Evolutionary conservation across 2,329 filamentous ascomycete genomes (phyloP).

Genomic region (Exophiala spinifera): DNA sequence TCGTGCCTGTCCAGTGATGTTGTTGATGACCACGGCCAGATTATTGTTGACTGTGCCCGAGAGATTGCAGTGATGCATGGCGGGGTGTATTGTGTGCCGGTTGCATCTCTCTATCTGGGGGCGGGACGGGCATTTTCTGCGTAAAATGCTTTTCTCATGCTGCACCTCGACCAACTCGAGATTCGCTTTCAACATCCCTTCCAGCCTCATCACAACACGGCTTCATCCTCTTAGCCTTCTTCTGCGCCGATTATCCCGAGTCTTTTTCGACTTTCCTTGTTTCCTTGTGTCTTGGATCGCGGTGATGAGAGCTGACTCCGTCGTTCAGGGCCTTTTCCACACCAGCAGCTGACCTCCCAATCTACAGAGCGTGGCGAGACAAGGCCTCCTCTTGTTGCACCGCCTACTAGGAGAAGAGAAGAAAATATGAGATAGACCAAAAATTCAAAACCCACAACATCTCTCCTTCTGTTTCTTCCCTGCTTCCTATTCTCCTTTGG

Average conservation of each 20-base stretch:
- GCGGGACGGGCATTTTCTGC: not conserved
- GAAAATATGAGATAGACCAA: slow-evolving; percentile 10
- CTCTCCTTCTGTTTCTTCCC: not conserved
- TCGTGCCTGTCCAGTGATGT: slow-evolving; percentile 1
- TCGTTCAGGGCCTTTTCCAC: not conserved
- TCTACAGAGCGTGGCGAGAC: not conserved
- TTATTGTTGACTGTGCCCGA: not conserved
- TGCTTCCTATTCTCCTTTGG: slow-evolving; percentile 7
- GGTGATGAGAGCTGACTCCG: not conserved
- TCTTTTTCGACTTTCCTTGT: too few species aligned
- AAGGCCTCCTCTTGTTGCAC: not conserved
- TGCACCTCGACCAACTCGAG: too few species aligned
- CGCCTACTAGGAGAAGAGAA: not conserved
- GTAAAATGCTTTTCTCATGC: too few species aligned
- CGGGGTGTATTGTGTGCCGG: not conserved
- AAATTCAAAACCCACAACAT: not conserved
- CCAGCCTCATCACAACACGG: not conserved
- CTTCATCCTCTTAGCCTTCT: not conserved
- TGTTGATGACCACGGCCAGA: slow-evolving; percentile 1
- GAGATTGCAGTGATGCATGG: not conserved
- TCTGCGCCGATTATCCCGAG: too few species aligned
- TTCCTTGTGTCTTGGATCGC: not conserved
- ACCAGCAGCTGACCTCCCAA: slow-evolving; percentile 1
- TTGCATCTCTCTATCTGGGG: not conserved
- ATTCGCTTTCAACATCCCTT: not conserved